Evolutionary conservation across 2,329 filamentous ascomycete genomes (phyloP).

Genomic region (Fusarium bulbicola): DNA sequence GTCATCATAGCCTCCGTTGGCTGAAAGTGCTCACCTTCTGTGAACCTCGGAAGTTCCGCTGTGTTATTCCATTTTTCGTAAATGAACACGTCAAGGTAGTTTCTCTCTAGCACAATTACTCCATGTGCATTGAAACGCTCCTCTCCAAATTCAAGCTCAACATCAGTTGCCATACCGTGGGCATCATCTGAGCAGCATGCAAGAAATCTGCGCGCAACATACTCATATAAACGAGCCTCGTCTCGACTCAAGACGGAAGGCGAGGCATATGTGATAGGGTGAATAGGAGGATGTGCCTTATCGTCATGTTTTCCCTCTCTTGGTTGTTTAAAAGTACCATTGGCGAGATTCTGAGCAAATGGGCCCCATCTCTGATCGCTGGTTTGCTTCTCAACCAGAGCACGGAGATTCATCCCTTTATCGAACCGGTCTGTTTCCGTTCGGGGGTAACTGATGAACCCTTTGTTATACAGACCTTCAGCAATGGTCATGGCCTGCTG

Average conservation of each 20-base stretch:
- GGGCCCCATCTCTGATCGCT: conserved; percentile 79
- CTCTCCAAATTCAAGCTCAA: conserved; percentile 84
- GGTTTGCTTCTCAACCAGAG: conserved; percentile 84
- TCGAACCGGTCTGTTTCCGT: conserved; percentile 98
- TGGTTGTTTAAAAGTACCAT: conserved; percentile 82
- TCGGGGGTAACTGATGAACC: conserved; percentile 96
- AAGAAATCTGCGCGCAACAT: conserved; percentile 89
- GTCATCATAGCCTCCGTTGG: conserved; percentile 89
- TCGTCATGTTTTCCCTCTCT: conserved; percentile 89
- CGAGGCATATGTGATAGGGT: conserved; percentile 87
- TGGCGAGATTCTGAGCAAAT: conserved; percentile 79
- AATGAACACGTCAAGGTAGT: conserved; percentile 94
- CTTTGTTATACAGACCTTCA: conserved; percentile 89
- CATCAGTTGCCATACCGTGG: conserved; percentile 82
- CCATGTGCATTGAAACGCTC: conserved; percentile 86
- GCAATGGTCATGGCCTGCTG: conserved; percentile 89
- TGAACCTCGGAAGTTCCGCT: conserved; percentile 81
- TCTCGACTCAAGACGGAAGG: conserved; percentile 69
- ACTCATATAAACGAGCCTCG: conserved; percentile 87
- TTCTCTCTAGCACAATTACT: conserved; percentile 84
- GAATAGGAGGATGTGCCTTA: conserved; percentile 96
- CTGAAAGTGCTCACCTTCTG: conserved; percentile 81
- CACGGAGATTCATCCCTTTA: conserved; percentile 82
- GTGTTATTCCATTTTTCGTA: conserved; percentile 98
- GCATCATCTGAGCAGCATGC: conserved; percentile 97